Base-by-base conservation (phyloP, 1,284 basidiomycete genomes). In the Phenoliferia sp. region DNA sequence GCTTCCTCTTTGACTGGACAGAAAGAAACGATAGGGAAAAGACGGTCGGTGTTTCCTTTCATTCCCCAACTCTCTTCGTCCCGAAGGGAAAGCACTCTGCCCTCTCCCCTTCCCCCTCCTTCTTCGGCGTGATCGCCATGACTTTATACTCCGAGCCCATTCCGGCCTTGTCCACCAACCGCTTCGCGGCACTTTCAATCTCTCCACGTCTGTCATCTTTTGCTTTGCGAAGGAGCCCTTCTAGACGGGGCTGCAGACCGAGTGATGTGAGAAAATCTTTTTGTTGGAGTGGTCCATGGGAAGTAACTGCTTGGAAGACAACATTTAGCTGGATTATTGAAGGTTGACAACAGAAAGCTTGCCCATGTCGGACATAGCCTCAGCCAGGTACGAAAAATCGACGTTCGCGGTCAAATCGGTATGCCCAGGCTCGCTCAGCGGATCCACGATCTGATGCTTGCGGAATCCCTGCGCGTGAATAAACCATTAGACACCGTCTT, bases 351-450 rank as follows among this genome's bases (percentile, higher is more conserved):
- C 36, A 12, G 32, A 52, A 29, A 0, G 76, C 84, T 33, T 71
- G 89, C 89, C 87, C 3, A 85, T 79, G 64, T 85, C 85, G 0
- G 79, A 78, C 68, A 94, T 81, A 0, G 92, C 88, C 78, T 94
- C 91, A 73, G 85, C 84, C 52, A 99, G 83, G 77, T 91, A 91
- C 0, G 87, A 85, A 80, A 99, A 99, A 80, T 99, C 94, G 62
- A 99, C 95, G 76, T 99, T 97, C 35, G 90, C 88, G 0, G 96
- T 99, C 60, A 99, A 80, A 79, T 99, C 96, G 57, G 90, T 90
- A 58, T 89, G 84, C 16, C 96, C 95, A 0, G 95, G 94, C 15
- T 84, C 80, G 64, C 88, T 83, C 76, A 99, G 94, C 0, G 92
- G 84, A 76, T 94, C 90, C 0, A 92, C 90, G 28, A 94, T 86